Evolutionary conservation across 345 rosid genomes (phyloP).

Genomic region (Salix purpurea): DNA sequence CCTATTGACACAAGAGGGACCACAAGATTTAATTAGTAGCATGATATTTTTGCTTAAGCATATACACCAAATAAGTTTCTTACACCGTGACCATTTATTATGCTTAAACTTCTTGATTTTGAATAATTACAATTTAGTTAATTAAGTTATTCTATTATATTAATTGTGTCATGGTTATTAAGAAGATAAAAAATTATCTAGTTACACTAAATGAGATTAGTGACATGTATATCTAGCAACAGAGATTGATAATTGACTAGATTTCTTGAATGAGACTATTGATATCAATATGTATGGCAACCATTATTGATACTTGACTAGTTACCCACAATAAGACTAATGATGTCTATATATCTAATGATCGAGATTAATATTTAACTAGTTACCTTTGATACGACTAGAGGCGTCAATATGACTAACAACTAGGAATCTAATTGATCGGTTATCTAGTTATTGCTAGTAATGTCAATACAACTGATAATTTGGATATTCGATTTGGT

Average conservation of each 20-base stretch:
- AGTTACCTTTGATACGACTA: too few relatives aligned
- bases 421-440: not conserved
- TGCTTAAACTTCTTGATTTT: not conserved
- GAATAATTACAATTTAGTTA: accelerated
- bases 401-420: accelerated
- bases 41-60: accelerated
- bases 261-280: accelerated
- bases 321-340: accelerated
- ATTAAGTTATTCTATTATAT: not conserved
- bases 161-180: not conserved
- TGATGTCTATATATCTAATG: accelerated
- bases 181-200: not conserved
- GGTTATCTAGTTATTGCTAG: too few relatives aligned
- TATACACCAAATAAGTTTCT: accelerated
- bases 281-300: accelerated
- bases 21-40: accelerated
- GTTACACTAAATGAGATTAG: accelerated
- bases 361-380: not conserved
- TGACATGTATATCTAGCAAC: accelerated
- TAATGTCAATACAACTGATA: not conserved
- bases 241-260: not conserved
- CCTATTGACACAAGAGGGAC: accelerated
- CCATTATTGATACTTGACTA: too few relatives aligned
- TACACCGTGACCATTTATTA: accelerated
- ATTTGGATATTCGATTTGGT: too few relatives aligned